A percentile compares a stretch with the other conserved stretches of the same genome.
These are phyloP conservation scores for Agrostemma githago DNA, from an alignment of 148 eudicot species.

Conservation along the genomic window DNA sequence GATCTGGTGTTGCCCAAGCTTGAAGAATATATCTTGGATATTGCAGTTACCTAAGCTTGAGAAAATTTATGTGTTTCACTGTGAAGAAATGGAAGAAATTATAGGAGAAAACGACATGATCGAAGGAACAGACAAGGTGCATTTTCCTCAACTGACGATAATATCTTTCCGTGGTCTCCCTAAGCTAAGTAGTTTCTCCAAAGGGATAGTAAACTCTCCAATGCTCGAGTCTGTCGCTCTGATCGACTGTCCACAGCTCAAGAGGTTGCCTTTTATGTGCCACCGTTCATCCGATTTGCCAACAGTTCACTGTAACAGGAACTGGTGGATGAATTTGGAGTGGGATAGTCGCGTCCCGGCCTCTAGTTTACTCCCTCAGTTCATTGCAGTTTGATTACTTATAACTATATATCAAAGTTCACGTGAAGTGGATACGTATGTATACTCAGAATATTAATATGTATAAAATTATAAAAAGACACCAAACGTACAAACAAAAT, in stretches of 20 bases:
- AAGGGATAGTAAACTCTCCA: conserved; percentile 16
- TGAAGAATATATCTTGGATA: conserved; percentile 29
- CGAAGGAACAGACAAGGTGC: conserved; percentile 13
- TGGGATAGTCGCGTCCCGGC: conserved; percentile 9
- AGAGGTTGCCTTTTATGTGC: conserved; percentile 17
- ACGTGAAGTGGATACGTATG: conserved; percentile 18
- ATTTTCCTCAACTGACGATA: conserved; percentile 22
- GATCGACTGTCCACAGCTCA: conserved; percentile 26
- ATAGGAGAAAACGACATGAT: conserved; percentile 14
- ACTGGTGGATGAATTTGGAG: conserved; percentile 27
- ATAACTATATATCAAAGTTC: conserved; percentile 22
- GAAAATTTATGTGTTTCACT: conserved; percentile 26
- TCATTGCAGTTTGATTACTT: conserved; percentile 16
- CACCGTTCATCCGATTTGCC: conserved; percentile 11
- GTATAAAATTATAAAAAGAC: neutral
- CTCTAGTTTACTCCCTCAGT: conserved; percentile 26
- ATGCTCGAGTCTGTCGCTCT: conserved; percentile 21
- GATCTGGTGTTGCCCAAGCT: conserved; percentile 27
- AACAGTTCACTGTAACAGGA: conserved; percentile 21
- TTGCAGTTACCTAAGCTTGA: conserved; percentile 25
- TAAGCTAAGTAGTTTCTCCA: conserved; percentile 17
- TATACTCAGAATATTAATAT: conserved; percentile 18
- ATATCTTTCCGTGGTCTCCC: conserved; percentile 28
- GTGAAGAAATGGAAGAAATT: conserved; percentile 23
- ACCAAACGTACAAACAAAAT: conserved; percentile 12